Conservation (phyloP, 495 filamentous ascomycete species). For the Pyrenula massariospora region DNA sequence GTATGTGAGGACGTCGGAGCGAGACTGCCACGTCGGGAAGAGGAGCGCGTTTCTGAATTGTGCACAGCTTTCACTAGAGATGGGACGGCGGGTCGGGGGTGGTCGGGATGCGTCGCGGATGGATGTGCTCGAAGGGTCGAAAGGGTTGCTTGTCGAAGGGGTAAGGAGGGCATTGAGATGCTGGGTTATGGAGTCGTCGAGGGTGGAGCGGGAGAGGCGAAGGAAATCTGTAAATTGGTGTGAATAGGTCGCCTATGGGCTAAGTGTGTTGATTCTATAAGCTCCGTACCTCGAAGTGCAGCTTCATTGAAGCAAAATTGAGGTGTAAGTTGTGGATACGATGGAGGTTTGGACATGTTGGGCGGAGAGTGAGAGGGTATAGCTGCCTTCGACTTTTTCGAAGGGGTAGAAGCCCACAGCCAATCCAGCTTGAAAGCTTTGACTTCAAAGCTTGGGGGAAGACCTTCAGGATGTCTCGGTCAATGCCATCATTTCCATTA, state of each 20-base stretch:
- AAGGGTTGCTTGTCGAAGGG: constrained; percentile 49
- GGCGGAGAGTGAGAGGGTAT: not conserved
- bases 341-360: constrained; percentile 49
- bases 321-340: constrained; percentile 58
- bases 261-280: constrained; percentile 9
- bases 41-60: constrained; percentile 68
- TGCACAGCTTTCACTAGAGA: constrained; percentile 50
- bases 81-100: constrained; percentile 22
- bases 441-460: no score
- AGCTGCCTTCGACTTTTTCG: not conserved
- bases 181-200: constrained; percentile 89
- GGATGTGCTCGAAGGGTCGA: constrained; percentile 70
- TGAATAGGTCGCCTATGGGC: constrained; percentile 2
- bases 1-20: constrained; percentile 79
- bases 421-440: no score
- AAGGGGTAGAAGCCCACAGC: not conserved
- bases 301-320: constrained; percentile 90
- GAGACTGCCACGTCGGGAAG: constrained; percentile 78
- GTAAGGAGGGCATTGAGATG: constrained; percentile 85
- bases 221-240: constrained; percentile 64
- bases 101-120: constrained; percentile 35
- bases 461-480: no score
- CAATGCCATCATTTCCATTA: no score
- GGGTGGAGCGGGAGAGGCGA: constrained; percentile 68
- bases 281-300: constrained; percentile 59